Conservation (phyloP, 2,329 filamentous ascomycete genomes). For the Cladophialophora carrionii region DNA sequence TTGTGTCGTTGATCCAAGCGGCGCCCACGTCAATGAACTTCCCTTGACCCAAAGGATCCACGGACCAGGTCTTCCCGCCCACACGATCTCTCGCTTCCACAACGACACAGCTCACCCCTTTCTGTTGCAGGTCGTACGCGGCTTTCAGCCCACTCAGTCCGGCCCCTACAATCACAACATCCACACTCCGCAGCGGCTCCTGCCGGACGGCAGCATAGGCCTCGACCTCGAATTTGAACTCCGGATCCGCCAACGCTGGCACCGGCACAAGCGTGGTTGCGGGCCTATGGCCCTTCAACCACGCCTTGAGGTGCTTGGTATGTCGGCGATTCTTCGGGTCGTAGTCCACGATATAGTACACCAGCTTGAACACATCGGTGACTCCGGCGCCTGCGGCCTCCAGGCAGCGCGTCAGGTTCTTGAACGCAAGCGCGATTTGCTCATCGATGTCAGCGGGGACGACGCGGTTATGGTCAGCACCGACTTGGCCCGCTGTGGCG, state of each 20-base stretch:
- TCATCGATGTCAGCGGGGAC: conserved; percentile 48
- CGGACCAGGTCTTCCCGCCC: conserved; percentile 48
- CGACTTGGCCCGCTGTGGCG: conserved; percentile 44
- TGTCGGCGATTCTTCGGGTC: conserved; percentile 46
- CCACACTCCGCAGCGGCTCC: conserved; percentile 46
- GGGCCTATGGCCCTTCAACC: conserved; percentile 48
- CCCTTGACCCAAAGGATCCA: conserved; percentile 37
- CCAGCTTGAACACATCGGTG: conserved; percentile 49
- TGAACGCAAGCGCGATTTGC: conserved; percentile 48
- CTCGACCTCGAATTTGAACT: conserved; percentile 52
- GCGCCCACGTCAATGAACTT: conserved; percentile 57
- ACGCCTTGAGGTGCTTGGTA: conserved; percentile 45
- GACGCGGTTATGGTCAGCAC: conserved; percentile 41
- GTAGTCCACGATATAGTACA: conserved; percentile 52
- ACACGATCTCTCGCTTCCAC: conserved; percentile 52
- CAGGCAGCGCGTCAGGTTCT: conserved; percentile 47
- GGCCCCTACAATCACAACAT: conserved; percentile 48
- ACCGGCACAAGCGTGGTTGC: conserved; percentile 52
- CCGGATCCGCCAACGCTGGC: conserved; percentile 45
- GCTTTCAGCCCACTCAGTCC: conserved; percentile 48
- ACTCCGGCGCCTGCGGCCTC: conserved; percentile 45
- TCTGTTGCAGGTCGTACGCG: conserved; percentile 41
- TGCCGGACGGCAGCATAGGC: conserved; percentile 63
- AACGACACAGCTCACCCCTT: conserved; percentile 44
- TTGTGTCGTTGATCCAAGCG: conserved; percentile 64